phyloP scores from a whole-genome alignment of 1,139 yeast genomes.

The Pichia terricola region DNA sequence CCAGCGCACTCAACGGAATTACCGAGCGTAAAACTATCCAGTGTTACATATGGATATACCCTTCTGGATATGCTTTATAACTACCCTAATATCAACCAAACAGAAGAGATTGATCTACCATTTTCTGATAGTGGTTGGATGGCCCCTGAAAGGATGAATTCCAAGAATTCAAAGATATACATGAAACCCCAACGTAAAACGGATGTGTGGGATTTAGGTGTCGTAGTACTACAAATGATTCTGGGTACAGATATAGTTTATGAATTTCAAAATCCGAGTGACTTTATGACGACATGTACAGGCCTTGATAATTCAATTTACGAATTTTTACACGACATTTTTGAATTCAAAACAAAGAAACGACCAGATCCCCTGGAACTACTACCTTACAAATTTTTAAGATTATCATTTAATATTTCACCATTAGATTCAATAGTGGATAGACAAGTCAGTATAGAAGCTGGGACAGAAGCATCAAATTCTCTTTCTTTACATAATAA shows the following conservation, averaged over 20 bases:
- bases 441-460: not conserved
- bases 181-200: constrained; percentile 58
- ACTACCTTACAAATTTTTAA: constrained; percentile 68
- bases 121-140: constrained; percentile 39
- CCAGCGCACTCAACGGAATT: constrained; percentile 43
- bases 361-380: constrained; percentile 79
- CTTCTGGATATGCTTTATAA: constrained; percentile 48
- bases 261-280: constrained; percentile 50
- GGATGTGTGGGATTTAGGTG: constrained; percentile 91
- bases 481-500: not conserved
- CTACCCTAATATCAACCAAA: constrained; percentile 34
- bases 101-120: constrained; percentile 16
- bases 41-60: constrained; percentile 63
- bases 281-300: constrained; percentile 41
- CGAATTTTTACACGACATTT: constrained; percentile 59
- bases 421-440: constrained; percentile 16
- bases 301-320: constrained; percentile 42
- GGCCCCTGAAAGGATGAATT: constrained; percentile 62
- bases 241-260: constrained; percentile 49
- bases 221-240: constrained; percentile 62
- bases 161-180: constrained; percentile 25
- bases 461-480: not conserved
- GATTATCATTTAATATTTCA: constrained; percentile 48
- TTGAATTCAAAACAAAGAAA: constrained; percentile 57
- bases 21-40: constrained; percentile 52